A percentile compares a stretch with the other conserved stretches of the same genome.
Evolutionary conservation across 768 basidiomycete genomes (phyloP).

Genomic region (Megacollybia marginata): DNA sequence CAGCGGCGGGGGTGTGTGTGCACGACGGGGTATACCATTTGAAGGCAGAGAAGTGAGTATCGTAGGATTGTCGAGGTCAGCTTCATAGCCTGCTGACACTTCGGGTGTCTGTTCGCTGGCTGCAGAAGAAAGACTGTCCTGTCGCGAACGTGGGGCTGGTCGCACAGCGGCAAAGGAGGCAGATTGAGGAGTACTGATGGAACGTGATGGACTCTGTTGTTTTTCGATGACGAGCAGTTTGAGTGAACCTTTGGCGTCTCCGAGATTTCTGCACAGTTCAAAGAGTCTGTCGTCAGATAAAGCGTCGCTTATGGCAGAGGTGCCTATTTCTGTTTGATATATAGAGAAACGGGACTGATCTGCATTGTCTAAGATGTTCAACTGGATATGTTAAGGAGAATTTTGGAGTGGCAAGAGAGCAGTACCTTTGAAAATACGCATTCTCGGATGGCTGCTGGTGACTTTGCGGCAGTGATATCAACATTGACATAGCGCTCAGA

Average conservation of each 20-base stretch:
- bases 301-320: slow-evolving; percentile 66
- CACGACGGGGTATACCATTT: slow-evolving; percentile 8
- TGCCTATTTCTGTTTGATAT: slow-evolving; percentile 83
- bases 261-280: slow-evolving; percentile 60
- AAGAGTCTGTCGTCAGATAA: slow-evolving; percentile 65
- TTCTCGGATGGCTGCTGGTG: slow-evolving; percentile 67
- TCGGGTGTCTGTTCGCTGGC: slow-evolving; percentile 54
- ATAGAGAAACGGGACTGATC: slow-evolving; percentile 65
- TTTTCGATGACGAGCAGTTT: slow-evolving; percentile 76
- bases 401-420: slow-evolving; percentile 2
- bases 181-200: slow-evolving; percentile 24
- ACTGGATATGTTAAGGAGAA: slow-evolving; percentile 30
- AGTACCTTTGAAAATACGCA: slow-evolving; percentile 72
- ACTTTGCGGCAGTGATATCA: slow-evolving; percentile 59
- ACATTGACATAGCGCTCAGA: slow-evolving; percentile 71
- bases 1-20: slow-evolving; percentile 10
- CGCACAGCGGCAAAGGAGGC: slow-evolving; percentile 38
- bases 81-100: slow-evolving; percentile 58
- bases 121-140: slow-evolving; percentile 62
- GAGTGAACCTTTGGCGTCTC: slow-evolving; percentile 73
- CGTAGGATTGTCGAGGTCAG: slow-evolving; percentile 51
- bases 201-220: slow-evolving; percentile 24
- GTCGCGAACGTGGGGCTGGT: slow-evolving; percentile 50
- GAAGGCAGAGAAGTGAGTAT: slow-evolving; percentile 30
- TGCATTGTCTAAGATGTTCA: slow-evolving; percentile 81